A percentile compares a stretch with the other conserved stretches of the same genome.
Evolutionary conservation across 208 protist genomes (phyloP).

Genomic region (Strigomonas galati): DNA sequence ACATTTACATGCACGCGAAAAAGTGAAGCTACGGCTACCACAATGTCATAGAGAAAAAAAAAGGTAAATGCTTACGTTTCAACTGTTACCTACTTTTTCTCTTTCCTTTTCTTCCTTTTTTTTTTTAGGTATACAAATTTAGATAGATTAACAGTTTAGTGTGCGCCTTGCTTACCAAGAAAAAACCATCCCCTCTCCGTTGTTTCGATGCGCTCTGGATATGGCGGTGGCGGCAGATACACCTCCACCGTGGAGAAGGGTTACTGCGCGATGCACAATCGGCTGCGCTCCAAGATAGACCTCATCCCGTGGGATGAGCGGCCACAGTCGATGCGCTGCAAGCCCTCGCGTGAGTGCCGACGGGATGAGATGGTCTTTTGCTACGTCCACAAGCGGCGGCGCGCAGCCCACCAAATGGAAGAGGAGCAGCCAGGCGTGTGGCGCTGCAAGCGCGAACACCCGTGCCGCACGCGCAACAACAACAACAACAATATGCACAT

Average conservation of each 20-base stretch:
- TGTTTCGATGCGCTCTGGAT: constrained; percentile 15
- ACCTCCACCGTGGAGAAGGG: constrained; percentile 41
- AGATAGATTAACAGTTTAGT: constrained; percentile 15
- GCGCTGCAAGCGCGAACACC: constrained; percentile 56
- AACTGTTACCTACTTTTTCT: background rate
- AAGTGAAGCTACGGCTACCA: too few species aligned
- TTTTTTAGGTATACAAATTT: background rate
- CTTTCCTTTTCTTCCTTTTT: background rate
- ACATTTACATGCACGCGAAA: too few species aligned
- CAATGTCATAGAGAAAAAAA: background rate
- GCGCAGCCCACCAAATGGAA: constrained; percentile 63
- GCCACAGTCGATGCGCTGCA: constrained; percentile 59
- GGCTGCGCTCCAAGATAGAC: constrained; percentile 48
- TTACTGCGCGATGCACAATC: constrained; percentile 66
- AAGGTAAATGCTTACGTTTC: background rate
- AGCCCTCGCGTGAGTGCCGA: constrained; percentile 60
- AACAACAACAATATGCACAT: background rate
- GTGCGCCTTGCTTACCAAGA: constrained; percentile 8
- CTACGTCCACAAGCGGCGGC: constrained; percentile 59
- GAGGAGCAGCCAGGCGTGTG: constrained; percentile 65
- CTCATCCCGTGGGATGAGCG: constrained; percentile 59
- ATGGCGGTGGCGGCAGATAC: constrained; percentile 11
- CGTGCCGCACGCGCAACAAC: constrained; percentile 26
- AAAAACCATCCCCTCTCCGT: constrained; percentile 6
- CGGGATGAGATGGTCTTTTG: constrained; percentile 38